phyloP scores from a whole-genome alignment of 441 rosid genomes.

The Eruca vesicaria region DNA sequence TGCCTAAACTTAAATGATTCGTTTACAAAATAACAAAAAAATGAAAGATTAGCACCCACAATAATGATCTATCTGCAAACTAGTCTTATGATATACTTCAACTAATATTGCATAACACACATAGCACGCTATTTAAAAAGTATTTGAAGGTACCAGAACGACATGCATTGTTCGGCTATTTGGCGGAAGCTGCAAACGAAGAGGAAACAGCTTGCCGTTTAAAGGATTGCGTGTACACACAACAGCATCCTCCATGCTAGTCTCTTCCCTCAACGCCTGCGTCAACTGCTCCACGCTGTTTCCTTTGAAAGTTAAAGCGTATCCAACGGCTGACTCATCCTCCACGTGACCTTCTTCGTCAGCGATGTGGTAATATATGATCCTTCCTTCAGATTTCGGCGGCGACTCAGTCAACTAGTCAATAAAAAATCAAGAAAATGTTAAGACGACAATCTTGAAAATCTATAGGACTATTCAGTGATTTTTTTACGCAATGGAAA shows the following conservation, averaged over 20 bases:
- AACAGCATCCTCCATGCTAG: conserved; percentile 54
- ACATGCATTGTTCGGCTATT: conserved; percentile 72
- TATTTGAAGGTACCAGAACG: conserved; percentile 51
- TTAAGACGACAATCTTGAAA: conserved; percentile 13
- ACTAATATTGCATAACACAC: too few species aligned
- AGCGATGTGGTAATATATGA: conserved; percentile 74
- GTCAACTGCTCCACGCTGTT: conserved; percentile 69
- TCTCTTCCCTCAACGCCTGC: conserved; percentile 61
- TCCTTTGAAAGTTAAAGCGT: conserved; percentile 62
- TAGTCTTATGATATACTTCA: too few species aligned
- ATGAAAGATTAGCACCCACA: conserved; percentile 23
- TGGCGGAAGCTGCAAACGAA: conserved; percentile 87
- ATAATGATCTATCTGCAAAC: neutral
- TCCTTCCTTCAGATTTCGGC: conserved; percentile 75
- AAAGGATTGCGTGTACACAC: conserved; percentile 86
- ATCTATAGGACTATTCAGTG: neutral
- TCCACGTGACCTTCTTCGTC: conserved; percentile 71
- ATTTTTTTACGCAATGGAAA: neutral
- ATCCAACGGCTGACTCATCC: conserved; percentile 57
- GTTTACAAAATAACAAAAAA: conserved; percentile 7
- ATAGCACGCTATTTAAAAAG: conserved; percentile 42
- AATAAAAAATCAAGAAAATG: conserved; percentile 18
- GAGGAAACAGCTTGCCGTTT: conserved; percentile 74
- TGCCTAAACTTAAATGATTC: conserved; percentile 1
- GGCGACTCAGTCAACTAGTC: conserved; percentile 27